phyloP scores from a whole-genome alignment of 805 yeast species.

The Yarrowia bubula region DNA sequence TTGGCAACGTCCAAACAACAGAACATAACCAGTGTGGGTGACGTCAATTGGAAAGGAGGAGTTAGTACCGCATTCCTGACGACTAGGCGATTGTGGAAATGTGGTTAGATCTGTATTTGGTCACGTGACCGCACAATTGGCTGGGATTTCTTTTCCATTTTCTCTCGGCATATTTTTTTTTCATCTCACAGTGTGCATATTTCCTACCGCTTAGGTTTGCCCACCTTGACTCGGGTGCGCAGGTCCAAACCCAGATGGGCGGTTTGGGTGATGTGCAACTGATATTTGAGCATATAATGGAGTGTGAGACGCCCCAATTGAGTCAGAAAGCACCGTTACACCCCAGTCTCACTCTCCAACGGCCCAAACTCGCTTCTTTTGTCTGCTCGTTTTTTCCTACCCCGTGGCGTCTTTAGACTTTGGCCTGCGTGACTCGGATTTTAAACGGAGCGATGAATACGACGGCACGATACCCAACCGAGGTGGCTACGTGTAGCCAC shows the following conservation, averaged over 20 bases:
- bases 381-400: not conserved
- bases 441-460: slow-evolving; percentile 20
- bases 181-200: not conserved
- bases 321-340: no score
- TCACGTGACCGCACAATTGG: not conserved
- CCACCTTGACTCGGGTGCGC: slow-evolving; percentile 15
- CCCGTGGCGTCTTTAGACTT: slow-evolving; percentile 18
- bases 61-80: no score
- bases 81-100: no score
- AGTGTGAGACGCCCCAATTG: no score
- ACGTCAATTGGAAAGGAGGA: no score
- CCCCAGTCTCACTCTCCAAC: not conserved
- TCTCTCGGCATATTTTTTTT: not conserved
- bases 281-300: no score
- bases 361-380: not conserved
- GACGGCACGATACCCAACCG: slow-evolving; percentile 1
- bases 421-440: slow-evolving; percentile 14
- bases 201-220: slow-evolving; percentile 1
- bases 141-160: not conserved
- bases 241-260: slow-evolving; percentile 14
- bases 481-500: not conserved
- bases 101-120: not conserved
- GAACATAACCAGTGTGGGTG: no score
- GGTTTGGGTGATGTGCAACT: not conserved
- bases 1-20: slow-evolving; percentile 12